These are phyloP conservation scores for Fusarium nygamai DNA, from an alignment of 2,329 filamentous ascomycete species.

Conservation along the genomic window DNA sequence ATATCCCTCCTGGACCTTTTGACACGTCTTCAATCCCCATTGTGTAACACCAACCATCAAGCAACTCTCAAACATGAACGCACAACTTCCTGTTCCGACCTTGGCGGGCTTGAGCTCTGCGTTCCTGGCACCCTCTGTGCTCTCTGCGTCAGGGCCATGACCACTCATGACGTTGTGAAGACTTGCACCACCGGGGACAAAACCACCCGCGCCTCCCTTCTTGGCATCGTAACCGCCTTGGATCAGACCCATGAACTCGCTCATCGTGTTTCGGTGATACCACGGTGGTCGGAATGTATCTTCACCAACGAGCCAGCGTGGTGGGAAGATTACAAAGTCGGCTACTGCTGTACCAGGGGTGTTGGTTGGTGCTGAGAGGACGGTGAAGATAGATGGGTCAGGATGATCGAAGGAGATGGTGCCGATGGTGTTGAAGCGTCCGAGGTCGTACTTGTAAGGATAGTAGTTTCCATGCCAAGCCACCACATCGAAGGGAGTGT, in stretches of 20 bases:
- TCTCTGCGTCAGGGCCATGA: slow-evolving; percentile 68
- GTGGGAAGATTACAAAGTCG: slow-evolving; percentile 79
- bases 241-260: slow-evolving; percentile 72
- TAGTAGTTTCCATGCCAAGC: slow-evolving; percentile 85
- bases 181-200: slow-evolving; percentile 68
- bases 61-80: slow-evolving; percentile 76
- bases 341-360: slow-evolving; percentile 71
- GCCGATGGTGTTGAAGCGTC: slow-evolving; percentile 79
- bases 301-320: slow-evolving; percentile 75
- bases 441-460: slow-evolving; percentile 84
- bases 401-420: slow-evolving; percentile 80
- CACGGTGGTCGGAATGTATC: slow-evolving; percentile 78
- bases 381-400: slow-evolving; percentile 81
- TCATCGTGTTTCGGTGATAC: slow-evolving; percentile 76
- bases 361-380: slow-evolving; percentile 71
- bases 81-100: slow-evolving; percentile 69
- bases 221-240: slow-evolving; percentile 71
- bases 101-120: slow-evolving; percentile 64
- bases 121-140: slow-evolving; percentile 65
- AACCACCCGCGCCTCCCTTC: slow-evolving; percentile 61
- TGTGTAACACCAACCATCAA: slow-evolving; percentile 77
- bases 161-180: slow-evolving; percentile 79
- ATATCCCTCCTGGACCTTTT: slow-evolving; percentile 72
- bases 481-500: slow-evolving; percentile 82
- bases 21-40: slow-evolving; percentile 71